Evolutionary conservation across 768 basidiomycete species (phyloP).

Genomic region (Lentinula edodes): DNA sequence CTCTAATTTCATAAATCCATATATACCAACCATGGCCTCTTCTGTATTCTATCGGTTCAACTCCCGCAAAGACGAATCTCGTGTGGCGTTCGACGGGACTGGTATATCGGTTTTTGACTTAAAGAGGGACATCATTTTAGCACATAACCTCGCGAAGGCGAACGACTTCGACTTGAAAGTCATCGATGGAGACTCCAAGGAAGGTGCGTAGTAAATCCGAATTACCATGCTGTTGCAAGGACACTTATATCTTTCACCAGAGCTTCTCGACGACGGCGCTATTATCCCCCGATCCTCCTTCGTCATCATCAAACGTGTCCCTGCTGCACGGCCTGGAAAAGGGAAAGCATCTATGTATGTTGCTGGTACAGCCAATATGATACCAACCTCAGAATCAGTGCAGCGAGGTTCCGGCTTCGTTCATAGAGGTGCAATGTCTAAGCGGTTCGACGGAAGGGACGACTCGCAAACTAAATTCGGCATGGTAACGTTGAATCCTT

Average conservation of each 20-base stretch:
- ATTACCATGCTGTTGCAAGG: not conserved
- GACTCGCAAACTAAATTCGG: slow-evolving; percentile 26
- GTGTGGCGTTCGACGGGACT: slow-evolving; percentile 97
- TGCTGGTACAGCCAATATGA: slow-evolving; percentile 34
- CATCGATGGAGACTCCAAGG: slow-evolving; percentile 77
- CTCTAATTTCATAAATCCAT: too few species aligned
- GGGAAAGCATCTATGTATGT: slow-evolving; percentile 26
- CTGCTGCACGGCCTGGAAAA: slow-evolving; percentile 28
- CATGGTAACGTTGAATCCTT: slow-evolving; percentile 23
- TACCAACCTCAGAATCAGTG: slow-evolving; percentile 46
- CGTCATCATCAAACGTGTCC: slow-evolving; percentile 87
- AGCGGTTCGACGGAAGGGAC: slow-evolving; percentile 85
- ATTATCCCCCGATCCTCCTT: slow-evolving; percentile 95
- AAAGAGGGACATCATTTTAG: slow-evolving; percentile 96
- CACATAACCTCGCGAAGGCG: slow-evolving; percentile 93
- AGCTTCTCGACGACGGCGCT: slow-evolving; percentile 91
- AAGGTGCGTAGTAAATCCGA: slow-evolving; percentile 55
- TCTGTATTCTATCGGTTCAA: slow-evolving; percentile 99
- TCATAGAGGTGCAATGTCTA: slow-evolving; percentile 78
- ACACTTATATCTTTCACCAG: not conserved
- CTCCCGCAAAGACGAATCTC: slow-evolving; percentile 89
- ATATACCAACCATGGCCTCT: slow-evolving; percentile 56
- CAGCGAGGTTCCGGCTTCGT: slow-evolving; percentile 42
- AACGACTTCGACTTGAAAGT: slow-evolving; percentile 94
- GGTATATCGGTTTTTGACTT: slow-evolving; percentile 99